phyloP scores from a whole-genome alignment of 2,329 filamentous ascomycete genomes.

The Fusarium verrucosum region DNA sequence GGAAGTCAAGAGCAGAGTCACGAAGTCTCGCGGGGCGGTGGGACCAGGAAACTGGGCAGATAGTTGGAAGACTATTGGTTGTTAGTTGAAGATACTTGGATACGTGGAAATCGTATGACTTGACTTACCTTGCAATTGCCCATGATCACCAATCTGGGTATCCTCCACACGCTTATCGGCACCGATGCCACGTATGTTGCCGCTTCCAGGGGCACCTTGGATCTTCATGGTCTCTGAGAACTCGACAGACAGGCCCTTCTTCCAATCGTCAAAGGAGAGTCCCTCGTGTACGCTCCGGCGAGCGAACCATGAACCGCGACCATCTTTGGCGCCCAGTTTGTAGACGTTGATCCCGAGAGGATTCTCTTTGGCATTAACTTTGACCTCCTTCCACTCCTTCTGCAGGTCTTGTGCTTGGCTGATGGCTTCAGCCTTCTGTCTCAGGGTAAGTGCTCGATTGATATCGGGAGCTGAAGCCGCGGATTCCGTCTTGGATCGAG shows the following conservation, averaged over 20 bases:
- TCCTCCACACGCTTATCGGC: conserved; percentile 79
- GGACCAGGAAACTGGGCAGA: conserved; percentile 92
- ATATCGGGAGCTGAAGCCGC: conserved; percentile 62
- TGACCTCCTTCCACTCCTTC: conserved; percentile 88
- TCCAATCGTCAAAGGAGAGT: conserved; percentile 80
- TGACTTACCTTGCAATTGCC: conserved; percentile 68
- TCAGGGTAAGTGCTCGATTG: conserved; percentile 55
- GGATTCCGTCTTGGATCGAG: conserved; percentile 66
- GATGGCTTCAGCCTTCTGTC: conserved; percentile 58
- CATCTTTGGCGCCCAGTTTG: conserved; percentile 81
- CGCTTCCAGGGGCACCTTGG: conserved; percentile 74
- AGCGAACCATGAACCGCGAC: conserved; percentile 90
- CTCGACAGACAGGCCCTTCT: conserved; percentile 78
- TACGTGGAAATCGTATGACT: conserved; percentile 1
- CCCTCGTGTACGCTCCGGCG: conserved; percentile 83
- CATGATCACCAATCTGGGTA: conserved; percentile 64
- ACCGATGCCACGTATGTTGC: conserved; percentile 84
- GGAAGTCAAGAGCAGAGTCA: conserved; percentile 79
- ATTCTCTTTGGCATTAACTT: conserved; percentile 76
- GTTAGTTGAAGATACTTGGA: conserved; percentile 20
- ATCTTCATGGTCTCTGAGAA: conserved; percentile 80
- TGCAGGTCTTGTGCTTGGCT: conserved; percentile 65
- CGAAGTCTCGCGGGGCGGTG: conserved; percentile 87
- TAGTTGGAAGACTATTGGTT: conserved; percentile 76
- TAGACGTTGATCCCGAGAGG: conserved; percentile 80